Evolutionary conservation across 345 rosid species (phyloP), one percentile per base, ranked within the genome.

Genomic region (Nasturtium officinale): DNA sequence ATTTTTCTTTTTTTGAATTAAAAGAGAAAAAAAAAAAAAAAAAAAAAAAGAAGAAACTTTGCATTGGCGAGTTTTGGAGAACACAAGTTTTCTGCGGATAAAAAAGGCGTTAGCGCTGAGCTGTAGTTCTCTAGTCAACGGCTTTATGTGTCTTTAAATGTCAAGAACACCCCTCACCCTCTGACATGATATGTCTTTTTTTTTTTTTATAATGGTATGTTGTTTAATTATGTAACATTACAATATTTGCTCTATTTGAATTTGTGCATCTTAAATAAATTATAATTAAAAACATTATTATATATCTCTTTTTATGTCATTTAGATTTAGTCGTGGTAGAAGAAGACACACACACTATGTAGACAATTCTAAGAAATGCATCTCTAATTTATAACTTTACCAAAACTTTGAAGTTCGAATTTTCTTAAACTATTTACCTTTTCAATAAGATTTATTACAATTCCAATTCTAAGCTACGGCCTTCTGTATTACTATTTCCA

Each of bases 71-170:
- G 9, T 46, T 67, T 29, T 15, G 7, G 26, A 52, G 48, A 69
- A 75, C 74, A 67, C 8, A n/a, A 21, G 79, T 52, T 75, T 61
- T 61, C 57, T 61, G 17, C 32, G 53, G 57, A 53, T 47, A 60
- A 42, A 42, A 67, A 60, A 57, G 52, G 53, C 45, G 61, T 28
- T 58, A 52, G 4, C 13, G 42, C 23, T 61, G 70, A 61, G 79
- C 65, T 69, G 79, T 61, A 0, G 0, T 61, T 6, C 13, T 17
- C 2, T 52, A 52, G 79, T 76, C 74, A 76, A 75, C 74, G 79
- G 50, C 65, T 61, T 61, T 61, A 26, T 40, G 3, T 5, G 5
- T 29, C 3, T 12, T 0, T 15, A 67, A 74, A 42, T 67, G 74
- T 40, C 73, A 12, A n/a, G 0, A 42, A 1, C 4, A 42, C 68